A percentile compares a stretch with the other conserved stretches of the same genome.
Evolutionary conservation across 768 basidiomycete genomes (phyloP).

Genomic region (Agaricus bisporus): DNA sequence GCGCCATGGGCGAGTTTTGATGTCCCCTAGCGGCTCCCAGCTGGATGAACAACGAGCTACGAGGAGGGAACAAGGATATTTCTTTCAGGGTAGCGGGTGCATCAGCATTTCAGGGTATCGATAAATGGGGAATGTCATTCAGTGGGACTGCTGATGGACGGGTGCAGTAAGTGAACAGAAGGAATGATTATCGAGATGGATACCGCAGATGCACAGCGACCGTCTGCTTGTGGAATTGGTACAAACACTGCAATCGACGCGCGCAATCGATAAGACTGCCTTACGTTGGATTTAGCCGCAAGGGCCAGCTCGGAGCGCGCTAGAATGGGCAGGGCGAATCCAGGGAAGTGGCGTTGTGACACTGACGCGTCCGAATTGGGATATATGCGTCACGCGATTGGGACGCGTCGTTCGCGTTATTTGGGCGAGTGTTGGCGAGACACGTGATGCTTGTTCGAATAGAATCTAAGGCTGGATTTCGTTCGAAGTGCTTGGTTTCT

Average conservation of each 20-base stretch:
- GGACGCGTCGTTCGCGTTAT: neutral
- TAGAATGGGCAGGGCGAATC: neutral
- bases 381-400: neutral
- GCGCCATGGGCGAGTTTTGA: no score
- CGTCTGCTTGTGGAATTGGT: neutral
- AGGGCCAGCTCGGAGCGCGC: neutral
- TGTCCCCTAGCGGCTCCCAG: no score
- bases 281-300: neutral
- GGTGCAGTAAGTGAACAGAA: neutral
- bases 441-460: slow-evolving; percentile 14
- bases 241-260: neutral
- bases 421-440: neutral
- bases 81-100: neutral
- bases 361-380: neutral
- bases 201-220: slow-evolving; percentile 3
- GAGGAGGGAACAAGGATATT: no score
- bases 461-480: slow-evolving; percentile 26
- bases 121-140: neutral
- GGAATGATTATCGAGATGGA: slow-evolving; percentile 5
- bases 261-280: slow-evolving; percentile 7
- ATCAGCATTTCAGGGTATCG: no score
- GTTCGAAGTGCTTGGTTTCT: slow-evolving; percentile 23
- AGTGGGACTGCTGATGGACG: neutral
- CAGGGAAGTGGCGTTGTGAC: neutral
- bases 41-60: no score